Evolutionary conservation across 1,284 basidiomycete genomes (phyloP).

Genomic region (Irpex rosettiformis): DNA sequence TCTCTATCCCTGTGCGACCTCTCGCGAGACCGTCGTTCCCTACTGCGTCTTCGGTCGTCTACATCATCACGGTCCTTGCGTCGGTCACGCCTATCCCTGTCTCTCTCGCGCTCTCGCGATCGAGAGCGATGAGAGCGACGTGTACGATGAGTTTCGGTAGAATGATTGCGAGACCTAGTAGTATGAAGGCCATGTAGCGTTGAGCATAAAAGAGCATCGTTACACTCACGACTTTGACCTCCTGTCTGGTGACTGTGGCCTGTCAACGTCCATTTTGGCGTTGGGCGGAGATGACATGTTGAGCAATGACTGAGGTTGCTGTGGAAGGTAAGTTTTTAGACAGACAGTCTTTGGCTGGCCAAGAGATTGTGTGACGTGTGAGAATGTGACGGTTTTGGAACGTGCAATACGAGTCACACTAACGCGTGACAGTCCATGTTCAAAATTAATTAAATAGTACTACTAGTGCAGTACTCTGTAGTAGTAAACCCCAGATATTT

Average conservation of each 20-base stretch:
- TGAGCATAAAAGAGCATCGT: not conserved
- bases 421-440: not conserved
- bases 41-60: slow-evolving; percentile 47
- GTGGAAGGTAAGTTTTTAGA: not conserved
- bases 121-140: slow-evolving; percentile 66
- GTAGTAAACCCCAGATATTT: too few relatives aligned
- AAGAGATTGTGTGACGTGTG: not conserved
- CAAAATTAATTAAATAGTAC: too few relatives aligned
- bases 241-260: slow-evolving; percentile 46
- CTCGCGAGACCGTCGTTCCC: slow-evolving; percentile 40
- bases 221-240: slow-evolving; percentile 61
- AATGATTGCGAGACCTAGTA: slow-evolving; percentile 62
- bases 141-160: slow-evolving; percentile 69
- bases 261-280: slow-evolving; percentile 60
- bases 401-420: not conserved
- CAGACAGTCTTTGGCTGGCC: not conserved
- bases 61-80: slow-evolving; percentile 47
- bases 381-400: not conserved
- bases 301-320: not conserved
- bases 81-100: slow-evolving; percentile 43
- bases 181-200: slow-evolving; percentile 9
- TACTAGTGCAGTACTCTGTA: too few relatives aligned
- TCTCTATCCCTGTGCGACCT: slow-evolving; percentile 38
- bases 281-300: slow-evolving; percentile 38
- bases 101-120: slow-evolving; percentile 52